Base-by-base conservation (phyloP, 108 stramenopile genomes). In the Skeletonema potamos region DNA sequence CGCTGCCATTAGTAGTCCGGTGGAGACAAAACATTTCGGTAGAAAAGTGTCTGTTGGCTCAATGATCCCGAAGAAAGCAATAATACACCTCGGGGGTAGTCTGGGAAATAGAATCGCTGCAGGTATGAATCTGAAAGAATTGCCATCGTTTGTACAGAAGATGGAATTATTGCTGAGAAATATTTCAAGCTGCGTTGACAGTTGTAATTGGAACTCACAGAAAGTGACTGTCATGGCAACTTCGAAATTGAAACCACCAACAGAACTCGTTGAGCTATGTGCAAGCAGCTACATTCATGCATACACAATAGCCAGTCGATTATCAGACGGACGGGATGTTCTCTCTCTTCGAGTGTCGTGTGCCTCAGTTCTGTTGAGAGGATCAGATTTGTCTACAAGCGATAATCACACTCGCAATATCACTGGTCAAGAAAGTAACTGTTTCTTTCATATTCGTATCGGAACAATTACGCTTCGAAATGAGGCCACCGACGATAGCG, bases 231-330 rank as follows among this genome's bases (percentile, higher is more conserved):
- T 29, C 24, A 22, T 13, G 27, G 29, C 67, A 56, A 58, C 62
- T 24, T 8, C 26, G 29, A 73, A 65, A 54, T 69, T 26, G 29
- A 68, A 61, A 26, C 17, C 63, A 43, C 2, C 54, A 18, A 51
- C 68, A 24, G 54, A 81, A 22, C 10, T 81, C 39, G 55, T 59
- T 54, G 68, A 71, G 46, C 2, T 73, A 11, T 39, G 64, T 64
- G 68, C 72, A 64, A 29, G 27, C n/a, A 58, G 64, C 61, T 27
- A 32, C 1, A n/a, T 62, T 41, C 70, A 71, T 24, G 55, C 72
- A 41, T 76, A 30, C 43, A 32, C 58, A 36, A 37, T 41, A 27
- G 2, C 54, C 27, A 30, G 36, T 41, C 4, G 12, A 18, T 27
- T 17, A 62, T 37, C 0, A 34, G 34, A 41, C 13, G 48, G 22